Evolutionary conservation across 441 rosid species (phyloP).

Genomic region (Daphne laureola): DNA sequence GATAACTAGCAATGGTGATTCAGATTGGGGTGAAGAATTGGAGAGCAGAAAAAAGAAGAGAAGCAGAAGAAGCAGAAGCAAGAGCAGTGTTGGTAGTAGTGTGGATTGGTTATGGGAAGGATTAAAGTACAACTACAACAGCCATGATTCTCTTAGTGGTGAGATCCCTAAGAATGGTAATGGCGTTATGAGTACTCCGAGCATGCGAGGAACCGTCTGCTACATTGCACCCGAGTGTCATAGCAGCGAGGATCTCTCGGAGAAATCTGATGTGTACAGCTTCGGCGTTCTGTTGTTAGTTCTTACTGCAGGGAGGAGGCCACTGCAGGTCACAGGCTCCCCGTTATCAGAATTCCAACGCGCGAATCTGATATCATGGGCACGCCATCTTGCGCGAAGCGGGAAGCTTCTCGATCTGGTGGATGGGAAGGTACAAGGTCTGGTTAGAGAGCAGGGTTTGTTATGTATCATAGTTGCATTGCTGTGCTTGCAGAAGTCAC

Average conservation of each 20-base stretch:
- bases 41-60: constrained; percentile 44
- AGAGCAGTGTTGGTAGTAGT: constrained; percentile 50
- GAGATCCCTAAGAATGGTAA: constrained; percentile 61
- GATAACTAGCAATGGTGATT: constrained; percentile 21
- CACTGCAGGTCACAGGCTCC: constrained; percentile 65
- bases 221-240: constrained; percentile 86
- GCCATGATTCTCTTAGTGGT: constrained; percentile 60
- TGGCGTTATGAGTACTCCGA: constrained; percentile 79
- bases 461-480: constrained; percentile 77
- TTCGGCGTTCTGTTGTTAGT: constrained; percentile 77
- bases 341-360: constrained; percentile 74
- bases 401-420: constrained; percentile 77
- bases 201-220: constrained; percentile 95
- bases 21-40: constrained; percentile 39
- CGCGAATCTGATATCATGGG: constrained; percentile 88
- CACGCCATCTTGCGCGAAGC: constrained; percentile 60
- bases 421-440: constrained; percentile 41
- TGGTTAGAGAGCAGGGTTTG: constrained; percentile 64
- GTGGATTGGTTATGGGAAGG: constrained; percentile 79
- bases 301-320: constrained; percentile 77
- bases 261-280: constrained; percentile 86
- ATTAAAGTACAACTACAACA: constrained; percentile 33
- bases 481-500: constrained; percentile 78
- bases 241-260: constrained; percentile 60
- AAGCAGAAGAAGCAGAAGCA: constrained; percentile 34